Percentiles rank a stretch among this genome's conserved stretches.
phyloP scores from a whole-genome alignment of 352 stramenopile genomes.

The Phytophthora colocasiae region DNA sequence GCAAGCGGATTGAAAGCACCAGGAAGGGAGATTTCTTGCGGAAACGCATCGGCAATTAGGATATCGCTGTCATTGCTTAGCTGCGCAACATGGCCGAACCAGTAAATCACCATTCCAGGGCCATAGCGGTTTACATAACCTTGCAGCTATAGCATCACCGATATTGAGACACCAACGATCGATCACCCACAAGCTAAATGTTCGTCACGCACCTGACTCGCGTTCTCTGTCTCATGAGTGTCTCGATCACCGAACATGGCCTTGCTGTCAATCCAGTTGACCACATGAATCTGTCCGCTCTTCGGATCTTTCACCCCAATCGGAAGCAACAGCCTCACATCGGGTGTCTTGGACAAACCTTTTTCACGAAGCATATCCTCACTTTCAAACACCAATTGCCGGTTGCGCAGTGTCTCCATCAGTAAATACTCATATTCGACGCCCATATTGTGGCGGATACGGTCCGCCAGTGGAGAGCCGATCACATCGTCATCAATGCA shows the following conservation, averaged over 20 bases:
- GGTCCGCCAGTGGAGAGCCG: constrained; percentile 82
- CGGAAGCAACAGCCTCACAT: constrained; percentile 80
- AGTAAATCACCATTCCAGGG: constrained; percentile 91
- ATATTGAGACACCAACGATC: constrained; percentile 6
- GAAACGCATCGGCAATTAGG: constrained; percentile 70
- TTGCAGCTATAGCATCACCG: constrained; percentile 49
- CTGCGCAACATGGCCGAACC: constrained; percentile 76
- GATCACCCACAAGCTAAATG: neutral
- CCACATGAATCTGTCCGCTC: constrained; percentile 47
- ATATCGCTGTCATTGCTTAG: constrained; percentile 66
- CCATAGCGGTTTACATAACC: constrained; percentile 87
- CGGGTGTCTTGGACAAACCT: constrained; percentile 87
- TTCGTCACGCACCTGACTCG: constrained; percentile 45
- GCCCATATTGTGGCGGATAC: constrained; percentile 78
- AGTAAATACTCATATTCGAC: constrained; percentile 90
- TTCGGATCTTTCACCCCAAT: constrained; percentile 72
- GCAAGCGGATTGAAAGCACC: constrained; percentile 56
- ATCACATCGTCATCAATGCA: constrained; percentile 74
- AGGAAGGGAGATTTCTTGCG: constrained; percentile 57
- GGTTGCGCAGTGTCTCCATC: constrained; percentile 72
- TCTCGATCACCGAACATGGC: constrained; percentile 89
- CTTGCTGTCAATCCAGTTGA: constrained; percentile 94
- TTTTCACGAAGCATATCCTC: constrained; percentile 83
- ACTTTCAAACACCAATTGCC: constrained; percentile 80
- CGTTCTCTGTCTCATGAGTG: constrained; percentile 83